Evolutionary conservation across 2,329 filamentous ascomycete species (phyloP), one percentile per base, ranked within the genome.

Genomic region (Alternaria triticina): DNA sequence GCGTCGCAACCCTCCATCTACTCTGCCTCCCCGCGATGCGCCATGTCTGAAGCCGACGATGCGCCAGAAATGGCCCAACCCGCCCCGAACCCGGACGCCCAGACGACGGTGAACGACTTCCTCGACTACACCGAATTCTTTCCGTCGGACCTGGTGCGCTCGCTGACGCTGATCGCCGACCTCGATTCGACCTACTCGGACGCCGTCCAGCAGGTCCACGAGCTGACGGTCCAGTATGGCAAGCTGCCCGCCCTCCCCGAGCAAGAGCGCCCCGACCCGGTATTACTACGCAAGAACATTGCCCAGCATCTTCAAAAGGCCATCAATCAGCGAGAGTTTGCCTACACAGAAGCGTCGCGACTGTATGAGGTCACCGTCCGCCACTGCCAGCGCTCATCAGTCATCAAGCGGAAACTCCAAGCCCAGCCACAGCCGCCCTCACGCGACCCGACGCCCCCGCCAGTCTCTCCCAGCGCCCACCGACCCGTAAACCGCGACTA

Each of bases 71-170:
- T 71, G 69, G 69, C 76, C 40, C 66, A 68, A 43, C 81, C 83
- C 23, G 82, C 84, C 56, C 83, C 85, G 58, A 88, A 90, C 73
- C 88, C 88, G 33, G 88, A 90, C 73, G 86, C 88, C 60, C 87
- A 90, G 74, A 86, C 87, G 33, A 89, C 88, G 25, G 86, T 90
- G 49, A 89, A 87, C 67, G 88, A 90, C 77, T 90, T 88, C 77
- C 86, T 90, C 62, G 88, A 90, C 77, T 90, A 90, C 79, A 90
- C 88, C 66, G 88, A 90, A 79, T 89, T 89, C 82, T 88, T 89
- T 61, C 88, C 88, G 33, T 87, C 88, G 10, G 88, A 90, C 74
- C 82, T 90, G 23, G 83, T 86, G 62, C 88, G 88, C 71, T 89
- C 88, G 66, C 80, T 90, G 57, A 88, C 86, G 55, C 82, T 90